Evolutionary conservation across 2,329 filamentous ascomycete genomes (phyloP).

Genomic region (Fusarium compactum): DNA sequence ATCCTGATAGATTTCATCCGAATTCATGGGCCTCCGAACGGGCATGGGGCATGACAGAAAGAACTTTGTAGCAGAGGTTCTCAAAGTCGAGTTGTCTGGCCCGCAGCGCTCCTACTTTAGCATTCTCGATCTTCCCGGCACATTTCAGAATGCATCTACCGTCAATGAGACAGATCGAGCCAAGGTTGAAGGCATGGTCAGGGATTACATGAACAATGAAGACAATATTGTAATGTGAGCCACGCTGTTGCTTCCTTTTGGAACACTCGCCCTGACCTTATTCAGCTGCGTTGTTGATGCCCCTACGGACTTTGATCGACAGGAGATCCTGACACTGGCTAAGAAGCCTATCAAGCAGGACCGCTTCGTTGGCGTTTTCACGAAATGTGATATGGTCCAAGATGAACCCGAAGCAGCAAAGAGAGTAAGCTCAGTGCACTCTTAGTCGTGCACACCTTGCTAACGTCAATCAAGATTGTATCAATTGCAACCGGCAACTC

Average conservation of each 20-base stretch:
- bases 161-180: conserved; percentile 49
- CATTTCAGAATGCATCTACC: conserved; percentile 42
- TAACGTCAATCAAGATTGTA: conserved; percentile 29
- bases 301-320: conserved; percentile 48
- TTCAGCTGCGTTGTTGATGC: conserved; percentile 52
- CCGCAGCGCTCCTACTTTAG: conserved; percentile 53
- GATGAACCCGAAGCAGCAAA: conserved; percentile 22
- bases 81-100: conserved; percentile 54
- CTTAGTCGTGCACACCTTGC: background rate
- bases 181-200: conserved; percentile 50
- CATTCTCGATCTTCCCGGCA: conserved; percentile 55
- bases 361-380: conserved; percentile 54
- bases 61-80: conserved; percentile 54
- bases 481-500: conserved; percentile 21
- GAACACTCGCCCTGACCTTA: background rate
- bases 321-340: conserved; percentile 49
- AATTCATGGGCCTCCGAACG: conserved; percentile 49
- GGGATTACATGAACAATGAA: conserved; percentile 52
- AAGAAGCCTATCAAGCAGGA: conserved; percentile 44
- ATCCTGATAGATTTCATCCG: conserved; percentile 42
- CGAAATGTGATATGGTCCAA: conserved; percentile 52
- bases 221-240: conserved; percentile 56
- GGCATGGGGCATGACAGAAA: conserved; percentile 42
- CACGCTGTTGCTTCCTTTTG: fast-evolving
- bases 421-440: conserved; percentile 1